Evolutionary conservation across 1,284 basidiomycete genomes (phyloP), one percentile per base, ranked within the genome.

Genomic region (Austropuccinia psidii): DNA sequence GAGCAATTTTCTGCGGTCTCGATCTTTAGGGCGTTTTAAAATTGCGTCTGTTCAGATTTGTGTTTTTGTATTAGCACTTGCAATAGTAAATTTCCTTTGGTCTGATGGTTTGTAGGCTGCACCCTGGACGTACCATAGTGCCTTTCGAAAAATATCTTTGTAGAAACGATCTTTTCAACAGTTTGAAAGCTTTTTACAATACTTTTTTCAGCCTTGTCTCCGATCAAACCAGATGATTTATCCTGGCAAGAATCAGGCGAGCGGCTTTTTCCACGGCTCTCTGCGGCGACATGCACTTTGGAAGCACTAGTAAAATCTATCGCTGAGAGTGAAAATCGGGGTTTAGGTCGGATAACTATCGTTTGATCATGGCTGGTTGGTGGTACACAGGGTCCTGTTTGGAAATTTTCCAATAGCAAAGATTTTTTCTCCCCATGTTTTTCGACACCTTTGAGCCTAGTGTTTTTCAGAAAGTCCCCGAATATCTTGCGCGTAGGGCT

Each of bases 101-200:
- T 11, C 43, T 27, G 4, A 37, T 6, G 29, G 55, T 33, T 4
- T 4, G 13, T 11, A 54, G 33, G 4, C 33, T 4, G 3, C 57
- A 21, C 33, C 78, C 78, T 74, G 8, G 31, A 73, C 21, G 76
- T 76, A 72, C 78, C 94, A 81, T 98, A 98, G 55, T 93, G 85
- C 78, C 94, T 95, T 84, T 98, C 94, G 81, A 98, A 96, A 85
- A 88, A 96, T 81, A 98, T 91, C 79, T 91, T 88, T 64, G 90
- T 88, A 13, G 93, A 89, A 58, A 93, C 91, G 67, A 93, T 91
- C 80, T 90, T 93, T 82, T 98, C 94, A 79, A 98, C 84, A 19
- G 95, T 97, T 55, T 88, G 85, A 61, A 98, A 84, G 61, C 91
- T 93, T 29, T 9, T n/a, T 61, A 50, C 6, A 29, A 19, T 21